Percentiles rank a stretch among this genome's conserved stretches.
Evolutionary conservation across 2,329 filamentous ascomycete genomes (phyloP).

Genomic region (Gnomoniopsis sp.): DNA sequence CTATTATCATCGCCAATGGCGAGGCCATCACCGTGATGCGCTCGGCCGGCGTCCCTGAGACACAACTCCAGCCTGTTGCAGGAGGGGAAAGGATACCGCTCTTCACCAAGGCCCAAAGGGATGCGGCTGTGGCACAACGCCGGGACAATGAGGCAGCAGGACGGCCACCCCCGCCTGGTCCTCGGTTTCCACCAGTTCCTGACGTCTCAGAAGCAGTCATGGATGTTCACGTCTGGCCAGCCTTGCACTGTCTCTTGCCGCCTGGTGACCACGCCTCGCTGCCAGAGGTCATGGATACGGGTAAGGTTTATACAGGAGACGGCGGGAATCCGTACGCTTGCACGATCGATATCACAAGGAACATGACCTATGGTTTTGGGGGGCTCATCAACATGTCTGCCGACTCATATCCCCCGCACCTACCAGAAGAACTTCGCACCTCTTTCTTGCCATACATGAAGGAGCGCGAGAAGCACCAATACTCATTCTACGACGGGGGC

Average conservation of each 20-base stretch:
- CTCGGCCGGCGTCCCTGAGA: constrained; percentile 22
- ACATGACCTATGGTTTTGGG: constrained; percentile 21
- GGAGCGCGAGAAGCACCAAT: constrained; percentile 11
- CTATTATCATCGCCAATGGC: constrained; percentile 22
- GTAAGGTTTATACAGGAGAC: constrained; percentile 11
- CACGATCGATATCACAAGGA: constrained; percentile 21
- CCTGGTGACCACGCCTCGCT: constrained; percentile 7
- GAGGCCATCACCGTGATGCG: constrained; percentile 24
- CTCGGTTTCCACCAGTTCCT: background rate
- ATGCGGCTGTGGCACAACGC: background rate
- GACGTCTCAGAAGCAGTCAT: constrained; percentile 9
- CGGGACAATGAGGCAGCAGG: background rate
- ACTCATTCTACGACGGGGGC: constrained; percentile 23
- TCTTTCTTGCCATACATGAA: constrained; percentile 16
- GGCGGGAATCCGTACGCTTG: constrained; percentile 17
- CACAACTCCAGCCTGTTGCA: constrained; percentile 21
- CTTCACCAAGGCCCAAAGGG: constrained; percentile 15
- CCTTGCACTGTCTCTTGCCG: constrained; percentile 24
- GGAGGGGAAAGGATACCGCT: constrained; percentile 25
- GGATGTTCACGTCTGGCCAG: constrained; percentile 23
- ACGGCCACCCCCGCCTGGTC: background rate
- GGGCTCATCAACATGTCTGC: constrained; percentile 11
- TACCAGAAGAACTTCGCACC: constrained; percentile 7
- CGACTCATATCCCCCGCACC: background rate
- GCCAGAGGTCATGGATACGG: constrained; percentile 20